Evolutionary conservation across 148 eudicot species (phyloP).

Genomic region (Dysphania ambrosioides): DNA sequence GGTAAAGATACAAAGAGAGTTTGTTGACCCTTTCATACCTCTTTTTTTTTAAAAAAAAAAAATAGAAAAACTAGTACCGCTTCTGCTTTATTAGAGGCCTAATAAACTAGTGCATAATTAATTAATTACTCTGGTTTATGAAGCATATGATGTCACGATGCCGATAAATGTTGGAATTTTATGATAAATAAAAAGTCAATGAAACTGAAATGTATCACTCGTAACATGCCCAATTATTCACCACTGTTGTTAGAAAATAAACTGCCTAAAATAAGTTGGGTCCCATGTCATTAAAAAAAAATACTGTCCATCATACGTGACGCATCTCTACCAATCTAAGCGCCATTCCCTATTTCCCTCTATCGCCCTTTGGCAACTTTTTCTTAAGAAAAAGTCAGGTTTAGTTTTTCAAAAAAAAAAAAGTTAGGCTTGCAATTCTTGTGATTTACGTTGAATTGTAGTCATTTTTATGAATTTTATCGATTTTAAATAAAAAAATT

Average conservation of each 20-base stretch:
- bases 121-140: neutral
- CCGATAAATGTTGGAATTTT: neutral
- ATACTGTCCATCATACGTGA: slow-evolving; percentile 2
- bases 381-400: neutral
- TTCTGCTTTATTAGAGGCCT: too few species aligned
- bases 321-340: slow-evolving; percentile 4
- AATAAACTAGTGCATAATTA: neutral
- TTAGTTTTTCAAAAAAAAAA: too few species aligned
- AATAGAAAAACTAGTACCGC: too few species aligned
- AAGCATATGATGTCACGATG: neutral
- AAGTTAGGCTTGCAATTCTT: too few species aligned
- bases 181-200: neutral
- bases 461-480: too few species aligned
- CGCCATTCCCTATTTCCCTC: neutral
- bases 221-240: slow-evolving; percentile 7
- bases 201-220: neutral
- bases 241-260: neutral
- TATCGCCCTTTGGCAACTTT: neutral
- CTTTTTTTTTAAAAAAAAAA: too few species aligned
- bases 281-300: neutral
- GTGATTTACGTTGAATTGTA: too few species aligned
- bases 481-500: too few species aligned
- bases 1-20: neutral
- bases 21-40: neutral
- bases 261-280: neutral